Base-by-base conservation (phyloP, 2,329 filamentous ascomycete species). In the Mycogone perniciosa region DNA sequence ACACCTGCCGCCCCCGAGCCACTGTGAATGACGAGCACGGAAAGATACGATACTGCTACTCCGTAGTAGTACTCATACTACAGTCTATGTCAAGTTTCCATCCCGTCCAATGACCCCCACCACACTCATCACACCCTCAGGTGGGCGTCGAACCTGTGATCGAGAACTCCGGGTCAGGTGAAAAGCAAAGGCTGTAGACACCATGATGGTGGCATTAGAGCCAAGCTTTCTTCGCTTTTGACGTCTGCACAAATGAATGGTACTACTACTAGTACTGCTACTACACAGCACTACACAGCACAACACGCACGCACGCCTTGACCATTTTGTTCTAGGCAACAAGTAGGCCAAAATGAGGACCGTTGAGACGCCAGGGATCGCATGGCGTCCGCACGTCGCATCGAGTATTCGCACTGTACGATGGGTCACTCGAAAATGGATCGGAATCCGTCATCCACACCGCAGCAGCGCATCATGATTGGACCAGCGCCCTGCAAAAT, bases 381-480 rank as follows among this genome's bases (percentile, higher is more conserved):
- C 33, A 35, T 7, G 11, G 33, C 33, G 11, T 11, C 7, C 7
- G 33, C 39, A 42, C 26, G 13, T 27, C 13, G 27, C 26, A 13
- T 26, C 11, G 29, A n/a, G 29, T 9, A 9, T 50, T 63, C 59
- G 56, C 63, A 66, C 62, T 61, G 64, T 65, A 40, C 43, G 31
- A 31, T 50, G 61, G 53, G 61, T 64, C 57, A 58, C 58, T 64
- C 64, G 63, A 65, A 64, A 63, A 66, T 60, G 56, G 60, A 64
- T 61, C 65, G 64, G 62, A 65, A 64, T 51, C 59, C 56, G 43
- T 31, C 51, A 45, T 45, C 38, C 42, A 41, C 51, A 35, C 47
- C 42, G 6, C n/a, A 7, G 37, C 33, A 35, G 33, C 33, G 7
- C 33, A 35, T 8, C 33, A 35, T 35, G 33, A 11, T 11, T 35